Evolutionary conservation across 257 asterid genomes (phyloP), one percentile per base, ranked within the genome.

Genomic region (Mitragyna speciosa): DNA sequence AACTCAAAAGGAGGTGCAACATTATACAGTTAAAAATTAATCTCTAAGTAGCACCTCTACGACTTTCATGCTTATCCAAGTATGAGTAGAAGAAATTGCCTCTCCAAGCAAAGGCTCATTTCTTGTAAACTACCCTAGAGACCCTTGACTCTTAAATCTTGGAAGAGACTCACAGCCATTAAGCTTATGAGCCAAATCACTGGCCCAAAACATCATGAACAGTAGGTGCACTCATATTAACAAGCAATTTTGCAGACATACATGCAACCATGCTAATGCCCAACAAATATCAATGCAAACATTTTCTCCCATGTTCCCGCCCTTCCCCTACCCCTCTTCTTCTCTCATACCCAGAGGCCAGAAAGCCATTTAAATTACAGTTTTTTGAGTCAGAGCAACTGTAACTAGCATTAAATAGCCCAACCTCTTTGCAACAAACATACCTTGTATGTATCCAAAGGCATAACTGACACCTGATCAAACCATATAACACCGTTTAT

Each of bases 401-500:
- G 36, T 71, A 64, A 65, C 66, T 17, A 69, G 19, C 65, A 61
- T 58, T 45, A 14, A 65, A 33, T 41, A 76, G 54, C 24, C 30
- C 24, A 31, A 67, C 41, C 19, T 7, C 66, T 4, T 48, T 28
- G 52, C 4, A 10, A 76, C 12, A 78, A 17, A 65, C 77, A 67
- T 80, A 94, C 99, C 96, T 94, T 96, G 82, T 91, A 91, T 9
- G 99, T 92, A 74, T 92, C 97, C 65, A 88, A 78, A 82, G 97
- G 99, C 98, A 94, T 94, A 76, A 96, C 84, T 24, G 99, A 96
- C 33, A 96, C 95, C 89, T 96, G 99, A 83, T 96, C 99, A 70
- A 94, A 91, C 99, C 99, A 96, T 83, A 94, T 77, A 77, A 89
- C 92, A 78, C 98, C 96, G 80, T 90, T 89, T 80, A 43, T 87